Percentiles rank a stretch among this genome's conserved stretches.
Conservation (phyloP, 169 alveolate genomes). For the Babesia ovis region DNA sequence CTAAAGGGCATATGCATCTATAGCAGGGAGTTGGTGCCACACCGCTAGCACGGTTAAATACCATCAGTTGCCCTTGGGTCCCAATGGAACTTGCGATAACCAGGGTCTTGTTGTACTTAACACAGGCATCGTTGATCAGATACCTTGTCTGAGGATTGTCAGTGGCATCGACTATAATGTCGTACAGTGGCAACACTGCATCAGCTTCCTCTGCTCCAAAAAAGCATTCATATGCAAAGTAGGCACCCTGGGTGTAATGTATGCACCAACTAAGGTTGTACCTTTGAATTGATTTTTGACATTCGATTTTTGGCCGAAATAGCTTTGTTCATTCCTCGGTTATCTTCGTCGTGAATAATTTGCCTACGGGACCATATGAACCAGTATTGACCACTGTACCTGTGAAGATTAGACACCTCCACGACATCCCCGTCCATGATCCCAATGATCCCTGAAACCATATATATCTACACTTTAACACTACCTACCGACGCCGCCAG, state of each 20-base stretch:
- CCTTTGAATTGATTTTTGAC: slow-evolving; percentile 58
- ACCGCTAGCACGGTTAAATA: slow-evolving; percentile 36
- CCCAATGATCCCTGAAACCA: slow-evolving; percentile 68
- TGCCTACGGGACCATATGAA: slow-evolving; percentile 65
- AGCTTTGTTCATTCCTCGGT: slow-evolving; percentile 79
- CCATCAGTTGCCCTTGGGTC: slow-evolving; percentile 77
- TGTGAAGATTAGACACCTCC: slow-evolving; percentile 79
- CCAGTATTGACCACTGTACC: slow-evolving; percentile 42
- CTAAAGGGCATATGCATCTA: slow-evolving; percentile 66
- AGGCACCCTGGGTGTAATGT: slow-evolving; percentile 7
- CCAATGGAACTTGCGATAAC: slow-evolving; percentile 75
- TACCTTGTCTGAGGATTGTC: slow-evolving; percentile 76
- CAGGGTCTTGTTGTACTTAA: slow-evolving; percentile 66
- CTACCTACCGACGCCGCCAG: slow-evolving; percentile 94
- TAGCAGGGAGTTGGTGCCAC: slow-evolving; percentile 60
- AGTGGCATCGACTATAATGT: slow-evolving; percentile 73
- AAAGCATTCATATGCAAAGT: slow-evolving; percentile 62
- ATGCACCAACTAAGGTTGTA: background rate
- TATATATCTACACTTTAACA: background rate
- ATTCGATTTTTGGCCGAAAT: slow-evolving; percentile 71
- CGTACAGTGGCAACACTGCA: slow-evolving; percentile 65
- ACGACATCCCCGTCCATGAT: slow-evolving; percentile 84
- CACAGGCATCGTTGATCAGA: slow-evolving; percentile 74
- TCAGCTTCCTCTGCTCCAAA: slow-evolving; percentile 70
- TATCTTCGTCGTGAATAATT: slow-evolving; percentile 75